phyloP scores from a whole-genome alignment of 345 rosid species.

The Cardamine chenopodiifolia region DNA sequence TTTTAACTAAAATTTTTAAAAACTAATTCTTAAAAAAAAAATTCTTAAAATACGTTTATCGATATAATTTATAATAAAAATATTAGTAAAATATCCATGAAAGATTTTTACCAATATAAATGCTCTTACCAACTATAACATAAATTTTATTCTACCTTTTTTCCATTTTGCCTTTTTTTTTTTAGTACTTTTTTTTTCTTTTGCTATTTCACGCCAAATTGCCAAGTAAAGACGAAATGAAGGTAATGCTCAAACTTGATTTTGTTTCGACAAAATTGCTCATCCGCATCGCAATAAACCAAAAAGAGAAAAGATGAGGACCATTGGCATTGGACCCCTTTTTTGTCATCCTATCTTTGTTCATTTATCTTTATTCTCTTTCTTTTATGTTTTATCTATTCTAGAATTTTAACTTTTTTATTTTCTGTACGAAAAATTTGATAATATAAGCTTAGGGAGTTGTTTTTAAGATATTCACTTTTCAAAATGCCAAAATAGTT shows the following conservation, averaged over 20 bases:
- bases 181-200: background rate
- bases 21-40: too few species aligned
- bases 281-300: slow-evolving; percentile 7
- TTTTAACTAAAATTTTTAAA: too few species aligned
- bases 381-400: background rate
- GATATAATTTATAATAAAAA: too few species aligned
- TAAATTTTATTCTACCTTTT: slow-evolving; percentile 18
- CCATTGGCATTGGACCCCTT: slow-evolving; percentile 31
- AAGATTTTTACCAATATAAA: too few species aligned
- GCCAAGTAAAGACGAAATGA: background rate
- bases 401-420: slow-evolving; percentile 8
- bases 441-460: background rate
- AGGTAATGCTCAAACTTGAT: background rate
- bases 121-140: slow-evolving; percentile 38
- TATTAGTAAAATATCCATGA: too few species aligned
- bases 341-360: background rate
- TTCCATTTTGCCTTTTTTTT: background rate
- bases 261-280: slow-evolving; percentile 3
- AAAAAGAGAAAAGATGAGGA: background rate
- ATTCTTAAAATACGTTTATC: too few species aligned
- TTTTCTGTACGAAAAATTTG: background rate
- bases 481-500: background rate
- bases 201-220: background rate
- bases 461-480: slow-evolving; percentile 18
- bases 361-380: slow-evolving; percentile 8